Base-by-base conservation (phyloP, 805 yeast genomes). In the Starmerella ratchasimensis region DNA sequence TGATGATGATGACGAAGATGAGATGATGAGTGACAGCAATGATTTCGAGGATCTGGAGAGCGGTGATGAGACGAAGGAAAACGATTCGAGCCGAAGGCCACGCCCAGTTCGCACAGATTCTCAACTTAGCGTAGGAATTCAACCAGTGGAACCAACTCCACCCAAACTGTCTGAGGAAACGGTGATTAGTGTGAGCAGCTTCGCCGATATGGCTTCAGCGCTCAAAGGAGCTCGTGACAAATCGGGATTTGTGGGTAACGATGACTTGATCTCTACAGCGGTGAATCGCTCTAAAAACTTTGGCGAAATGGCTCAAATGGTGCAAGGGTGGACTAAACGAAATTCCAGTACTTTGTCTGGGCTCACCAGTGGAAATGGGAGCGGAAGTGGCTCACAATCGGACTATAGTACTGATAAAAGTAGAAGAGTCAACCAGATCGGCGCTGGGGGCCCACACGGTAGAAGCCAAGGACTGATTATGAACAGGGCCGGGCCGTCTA, bases 121-220 rank as follows among this genome's bases (percentile, higher is more conserved):
- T 14, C 45, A 41, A 1, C 30, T 49, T 3, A 41, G 37, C 23
- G 24, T 48, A 5, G 52, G 52, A 8, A 41, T 49, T 11, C 48
- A 38, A 22, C 44, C 42, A 4, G 46, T 49, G 17, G 52, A 42
- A 26, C 53, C 54, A 8, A 46, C 49, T 2, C 50, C 53, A 16
- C 50, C 55, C 3, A 46, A 50, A 30, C 30, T 50, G 14, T 35
- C 45, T 11, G 52, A 46, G 17, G 55, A 51, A 18, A 45, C 48
- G 5, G 55, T 51, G 2, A 45, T 51, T 3, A 38, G 49, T 4
- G 51, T 51, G 5, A 44, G 50, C 23, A 45, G 49, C 26, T 21
- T 47, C 11, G 50, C 51, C 3, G 51, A 45, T 18, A 49, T 49
- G 53, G 53, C 53, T 2, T 28, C 41, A 9, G 53, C 51, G 2